Percentiles rank a stretch among this genome's conserved stretches.
Evolutionary conservation across 2,329 filamentous ascomycete species (phyloP).

Genomic region (Leptographium galeiforme): DNA sequence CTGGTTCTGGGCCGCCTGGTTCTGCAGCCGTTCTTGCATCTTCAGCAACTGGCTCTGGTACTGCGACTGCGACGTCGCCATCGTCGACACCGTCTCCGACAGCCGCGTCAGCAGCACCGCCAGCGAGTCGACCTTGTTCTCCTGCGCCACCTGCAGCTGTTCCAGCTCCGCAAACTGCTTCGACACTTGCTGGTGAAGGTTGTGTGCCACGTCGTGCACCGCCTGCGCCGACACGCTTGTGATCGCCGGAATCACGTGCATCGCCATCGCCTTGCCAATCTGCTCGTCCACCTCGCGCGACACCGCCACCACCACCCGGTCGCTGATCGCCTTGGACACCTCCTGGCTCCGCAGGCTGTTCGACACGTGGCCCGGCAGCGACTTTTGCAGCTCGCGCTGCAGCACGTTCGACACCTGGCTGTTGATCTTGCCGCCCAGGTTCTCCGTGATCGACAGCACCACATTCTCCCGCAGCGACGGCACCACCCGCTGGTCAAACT

Average conservation of each 20-base stretch:
- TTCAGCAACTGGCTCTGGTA: conserved; percentile 53
- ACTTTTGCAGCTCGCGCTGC: conserved; percentile 58
- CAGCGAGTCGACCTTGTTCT: conserved; percentile 60
- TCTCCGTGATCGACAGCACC: conserved; percentile 54
- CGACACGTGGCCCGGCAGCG: conserved; percentile 53
- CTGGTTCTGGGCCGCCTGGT: background rate
- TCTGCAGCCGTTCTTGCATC: conserved; percentile 22
- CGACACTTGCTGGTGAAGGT: conserved; percentile 51
- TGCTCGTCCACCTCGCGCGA: conserved; percentile 56
- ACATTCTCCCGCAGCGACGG: conserved; percentile 60
- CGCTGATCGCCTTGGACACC: conserved; percentile 57
- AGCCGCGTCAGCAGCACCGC: conserved; percentile 52
- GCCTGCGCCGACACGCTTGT: conserved; percentile 50
- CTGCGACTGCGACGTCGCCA: conserved; percentile 55
- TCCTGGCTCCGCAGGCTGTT: conserved; percentile 62
- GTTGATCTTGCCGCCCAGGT: conserved; percentile 55
- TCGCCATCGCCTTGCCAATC: conserved; percentile 46
- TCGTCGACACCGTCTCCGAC: conserved; percentile 53
- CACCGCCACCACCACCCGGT: conserved; percentile 56
- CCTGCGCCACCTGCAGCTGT: conserved; percentile 37
- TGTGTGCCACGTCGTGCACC: conserved; percentile 52
- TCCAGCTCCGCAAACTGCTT: conserved; percentile 36
- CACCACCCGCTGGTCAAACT: conserved; percentile 62
- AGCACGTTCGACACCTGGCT: conserved; percentile 52
- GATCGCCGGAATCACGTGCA: conserved; percentile 52